Base-by-base conservation (phyloP, 352 stramenopile genomes). In the Aphanomyces cochlioides region DNA sequence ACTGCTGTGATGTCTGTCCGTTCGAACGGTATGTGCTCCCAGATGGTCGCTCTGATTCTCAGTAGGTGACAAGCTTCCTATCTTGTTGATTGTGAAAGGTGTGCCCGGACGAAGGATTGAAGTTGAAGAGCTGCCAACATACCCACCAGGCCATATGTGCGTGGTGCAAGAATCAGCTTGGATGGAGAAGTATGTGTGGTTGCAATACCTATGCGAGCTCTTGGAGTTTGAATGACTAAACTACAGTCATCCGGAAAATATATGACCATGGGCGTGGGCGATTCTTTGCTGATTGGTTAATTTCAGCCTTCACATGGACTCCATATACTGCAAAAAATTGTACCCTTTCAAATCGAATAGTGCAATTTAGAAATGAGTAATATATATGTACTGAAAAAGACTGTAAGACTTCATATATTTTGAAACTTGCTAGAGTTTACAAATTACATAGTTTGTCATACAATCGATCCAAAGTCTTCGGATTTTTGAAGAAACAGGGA, bases 351-450 rank as follows among this genome's bases (percentile, higher is more conserved):
- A 40, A 67, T 36, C 37, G 56, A 5, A 40, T 10, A 37, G 38
- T 67, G 7, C n/a, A n/a, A 67, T 67, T 36, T 36, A 40, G 10
- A 36, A 36, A 36, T 67, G 56, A 10, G 57, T 58, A 34, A 7
- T 5, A 8, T 58, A 67, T 6, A 10, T 67, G 48, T 21, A 21
- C 48, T 57, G 15, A n/a, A 57, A 19, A 21, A 36, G 48, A 21
- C 19, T 57, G 48, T 34, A 57, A 15, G 48, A 57, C 7, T n/a
- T 36, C 7, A n/a, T 21, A 15, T 36, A 21, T 57, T 15, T 15
- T 57, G 48, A 57, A 7, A 36, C 15, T 21, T 36, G 48, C 48
- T 15, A 57, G 48, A 15, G 48, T 7, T 21, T 57, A 7, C 15
- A 15, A 7, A 57, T 57, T 15, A 57, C 36, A 7, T 7, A 57